Evolutionary conservation across 2,329 filamentous ascomycete genomes (phyloP), one percentile per base, ranked within the genome.

Genomic region (Paramyrothecium sp.): DNA sequence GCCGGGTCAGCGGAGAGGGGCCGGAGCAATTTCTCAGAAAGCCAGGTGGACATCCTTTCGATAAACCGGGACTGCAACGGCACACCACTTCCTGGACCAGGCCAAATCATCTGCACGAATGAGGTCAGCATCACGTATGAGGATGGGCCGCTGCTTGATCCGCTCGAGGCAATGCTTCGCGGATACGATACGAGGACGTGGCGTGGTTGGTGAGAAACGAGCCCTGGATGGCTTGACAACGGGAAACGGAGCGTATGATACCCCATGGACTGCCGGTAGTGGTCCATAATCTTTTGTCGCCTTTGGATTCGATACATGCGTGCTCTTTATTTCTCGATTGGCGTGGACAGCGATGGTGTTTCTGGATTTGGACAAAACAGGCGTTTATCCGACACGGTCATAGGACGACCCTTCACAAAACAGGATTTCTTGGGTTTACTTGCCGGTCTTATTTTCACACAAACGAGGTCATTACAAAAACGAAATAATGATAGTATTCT

Each of bases 91-190:
- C 51, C 51, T 7, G 51, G 51, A 13, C 51, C 51, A n/a, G 51
- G 51, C 30, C 23, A 53, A 19, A 53, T 53, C 19, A 26, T 53
- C 30, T 53, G 51, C 51, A 53, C 51, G 3, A 53, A 41, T 30
- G 51, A 53, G 51, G 20, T 53, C 20, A 22, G n/a, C 30, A 21
- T 53, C 19, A 53, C 51, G 21, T 53, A 41, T 16, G 51, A 53
- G 30, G 13, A 33, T 10, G 38, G 20, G 30, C n/a, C 16, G 19
- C 30, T 53, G 10, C 33, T 53, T 26, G 51, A 53, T 19, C 51
- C 51, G 20, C 30, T 53, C 3, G 51, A 53, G 30, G 51, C 51
- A 10, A 53, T 53, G 51, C 23, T 53, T 33, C 51, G 51, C 20
- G 51, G 51, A 17, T 53, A 53, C 51, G 51, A 41, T 30, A 19